Evolutionary conservation across 2,329 filamentous ascomycete genomes (phyloP).

Genomic region (Paramyrothecium sp.): DNA sequence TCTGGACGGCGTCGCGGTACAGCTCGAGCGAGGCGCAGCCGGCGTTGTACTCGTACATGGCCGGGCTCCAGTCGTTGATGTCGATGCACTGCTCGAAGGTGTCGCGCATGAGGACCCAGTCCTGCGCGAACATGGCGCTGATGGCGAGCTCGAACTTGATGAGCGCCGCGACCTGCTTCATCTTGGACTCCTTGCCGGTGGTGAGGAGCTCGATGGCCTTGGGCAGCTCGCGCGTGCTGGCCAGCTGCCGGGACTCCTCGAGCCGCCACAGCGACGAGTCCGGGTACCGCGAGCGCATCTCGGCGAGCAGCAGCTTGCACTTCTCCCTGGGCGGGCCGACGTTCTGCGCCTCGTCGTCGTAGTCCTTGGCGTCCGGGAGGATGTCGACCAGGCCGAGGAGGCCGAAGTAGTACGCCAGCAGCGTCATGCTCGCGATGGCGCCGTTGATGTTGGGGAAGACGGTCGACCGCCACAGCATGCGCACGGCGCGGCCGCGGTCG

Average conservation of each 20-base stretch:
- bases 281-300: slow-evolving; percentile 78
- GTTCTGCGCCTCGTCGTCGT: slow-evolving; percentile 53
- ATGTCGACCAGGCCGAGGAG: slow-evolving; percentile 88
- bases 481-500: slow-evolving; percentile 77
- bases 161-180: slow-evolving; percentile 86
- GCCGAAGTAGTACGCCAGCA: slow-evolving; percentile 86
- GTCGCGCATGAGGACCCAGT: slow-evolving; percentile 71
- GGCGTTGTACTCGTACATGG: slow-evolving; percentile 86
- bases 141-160: slow-evolving; percentile 83
- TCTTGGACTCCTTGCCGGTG: slow-evolving; percentile 60
- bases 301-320: slow-evolving; percentile 64
- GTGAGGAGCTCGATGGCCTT: slow-evolving; percentile 66
- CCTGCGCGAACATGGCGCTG: slow-evolving; percentile 74
- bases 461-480: slow-evolving; percentile 88
- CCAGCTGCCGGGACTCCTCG: slow-evolving; percentile 79
- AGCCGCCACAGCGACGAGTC: slow-evolving; percentile 82
- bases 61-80: slow-evolving; percentile 88
- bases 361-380: slow-evolving; percentile 59
- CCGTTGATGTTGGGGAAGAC: slow-evolving; percentile 87
- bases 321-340: slow-evolving; percentile 71
- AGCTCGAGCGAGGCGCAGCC: slow-evolving; percentile 76
- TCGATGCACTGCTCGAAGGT: slow-evolving; percentile 74
- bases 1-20: slow-evolving; percentile 62
- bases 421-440: slow-evolving; percentile 78
- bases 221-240: slow-evolving; percentile 64